Percentiles rank a stretch among this genome's conserved stretches.
Conservation (phyloP, 805 yeast genomes). For the Cyberlindnera euphorbiiphila region DNA sequence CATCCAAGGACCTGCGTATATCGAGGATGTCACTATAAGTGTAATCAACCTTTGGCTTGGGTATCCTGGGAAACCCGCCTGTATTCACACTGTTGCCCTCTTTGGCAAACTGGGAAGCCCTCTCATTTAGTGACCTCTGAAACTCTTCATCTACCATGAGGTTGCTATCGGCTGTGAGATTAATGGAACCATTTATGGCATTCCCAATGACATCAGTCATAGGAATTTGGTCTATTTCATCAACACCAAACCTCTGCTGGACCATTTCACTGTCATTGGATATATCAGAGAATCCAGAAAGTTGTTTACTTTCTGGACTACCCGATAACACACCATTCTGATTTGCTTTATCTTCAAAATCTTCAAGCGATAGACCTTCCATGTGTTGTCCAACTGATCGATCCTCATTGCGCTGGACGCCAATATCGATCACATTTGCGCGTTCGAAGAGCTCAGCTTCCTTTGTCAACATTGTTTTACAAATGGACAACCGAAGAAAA, state of each 20-base stretch:
- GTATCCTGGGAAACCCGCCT: constrained; percentile 26
- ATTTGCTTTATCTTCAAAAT: too few species aligned
- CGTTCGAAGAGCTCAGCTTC: constrained; percentile 32
- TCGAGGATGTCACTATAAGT: constrained; percentile 34
- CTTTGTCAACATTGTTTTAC: constrained; percentile 19
- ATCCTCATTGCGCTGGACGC: constrained; percentile 25
- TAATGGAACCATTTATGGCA: background rate
- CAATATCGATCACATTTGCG: constrained; percentile 32
- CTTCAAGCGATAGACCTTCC: constrained; percentile 1
- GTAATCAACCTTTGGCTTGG: constrained; percentile 44
- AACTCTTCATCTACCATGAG: constrained; percentile 32
- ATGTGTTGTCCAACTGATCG: constrained; percentile 2
- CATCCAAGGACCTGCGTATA: constrained; percentile 39
- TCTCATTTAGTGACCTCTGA: constrained; percentile 31
- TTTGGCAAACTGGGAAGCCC: constrained; percentile 32
- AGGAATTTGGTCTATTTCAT: constrained; percentile 36
- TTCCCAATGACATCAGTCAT: constrained; percentile 1
- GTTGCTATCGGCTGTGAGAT: constrained; percentile 32
- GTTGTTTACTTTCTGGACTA: background rate
- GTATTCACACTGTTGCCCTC: constrained; percentile 14
- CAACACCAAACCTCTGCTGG: constrained; percentile 37
- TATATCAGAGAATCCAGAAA: background rate
- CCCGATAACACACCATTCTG: too few species aligned
- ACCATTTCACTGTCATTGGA: too few species aligned
- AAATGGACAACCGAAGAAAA: too few species aligned